Evolutionary conservation across 2,329 filamentous ascomycete genomes (phyloP).

Genomic region (Tolypocladium ophioglossoides): DNA sequence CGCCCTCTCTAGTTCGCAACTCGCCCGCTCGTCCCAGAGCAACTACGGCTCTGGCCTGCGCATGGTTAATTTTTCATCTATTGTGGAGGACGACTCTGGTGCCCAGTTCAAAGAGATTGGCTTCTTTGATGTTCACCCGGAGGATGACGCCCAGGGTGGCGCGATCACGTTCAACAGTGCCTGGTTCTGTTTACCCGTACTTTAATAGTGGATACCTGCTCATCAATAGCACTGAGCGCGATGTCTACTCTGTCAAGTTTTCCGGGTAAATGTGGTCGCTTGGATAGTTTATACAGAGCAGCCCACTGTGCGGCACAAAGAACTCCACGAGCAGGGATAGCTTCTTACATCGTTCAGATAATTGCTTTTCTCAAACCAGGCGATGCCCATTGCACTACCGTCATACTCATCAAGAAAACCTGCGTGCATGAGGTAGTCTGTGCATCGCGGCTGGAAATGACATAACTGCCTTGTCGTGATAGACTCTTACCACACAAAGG

Average conservation of each 20-base stretch:
- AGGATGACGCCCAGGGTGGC: constrained; percentile 36
- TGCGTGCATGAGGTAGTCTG: too few relatives aligned
- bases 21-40: constrained; percentile 25
- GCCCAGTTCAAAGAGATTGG: constrained; percentile 26
- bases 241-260: constrained; percentile 29
- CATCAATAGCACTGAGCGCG: constrained; percentile 38
- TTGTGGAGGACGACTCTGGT: constrained; percentile 26
- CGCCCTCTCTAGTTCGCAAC: background rate
- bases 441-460: too few relatives aligned
- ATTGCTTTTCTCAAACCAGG: too few relatives aligned
- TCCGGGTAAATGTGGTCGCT: background rate
- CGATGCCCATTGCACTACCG: too few relatives aligned
- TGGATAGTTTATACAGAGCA: too few relatives aligned
- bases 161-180: constrained; percentile 27
- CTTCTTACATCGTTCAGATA: too few relatives aligned
- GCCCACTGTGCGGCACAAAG: too few relatives aligned
- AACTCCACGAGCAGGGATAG: too few relatives aligned
- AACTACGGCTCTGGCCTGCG: constrained; percentile 37
- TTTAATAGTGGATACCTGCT: constrained; percentile 34
- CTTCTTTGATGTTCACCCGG: constrained; percentile 36
- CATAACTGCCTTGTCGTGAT: too few relatives aligned
- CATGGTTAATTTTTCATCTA: constrained; percentile 20
- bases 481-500: too few relatives aligned
- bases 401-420: too few relatives aligned
- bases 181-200: constrained; percentile 36